A percentile compares a stretch with the other conserved stretches of the same genome.
Conservation (phyloP, 208 protist genomes). For the Acanthamoeba castellanii region DNA sequence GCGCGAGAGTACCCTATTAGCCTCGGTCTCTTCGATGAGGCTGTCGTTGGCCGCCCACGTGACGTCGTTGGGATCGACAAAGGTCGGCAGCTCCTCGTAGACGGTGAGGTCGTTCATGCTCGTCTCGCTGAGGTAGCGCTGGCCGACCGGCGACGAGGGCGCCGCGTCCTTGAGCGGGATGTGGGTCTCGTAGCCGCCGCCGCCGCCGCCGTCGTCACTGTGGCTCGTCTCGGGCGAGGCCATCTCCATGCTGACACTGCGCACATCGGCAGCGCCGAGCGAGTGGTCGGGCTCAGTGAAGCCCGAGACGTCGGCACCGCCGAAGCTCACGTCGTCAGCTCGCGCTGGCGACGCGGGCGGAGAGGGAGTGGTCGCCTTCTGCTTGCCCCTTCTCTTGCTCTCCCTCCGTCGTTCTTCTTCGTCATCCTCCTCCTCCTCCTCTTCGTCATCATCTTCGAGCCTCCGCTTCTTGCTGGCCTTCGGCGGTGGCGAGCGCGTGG, state of each 20-base stretch:
- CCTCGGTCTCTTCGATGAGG: background rate
- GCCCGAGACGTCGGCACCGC: background rate
- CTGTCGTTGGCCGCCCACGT: slow-evolving; percentile 24
- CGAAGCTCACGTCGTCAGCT: too few species aligned
- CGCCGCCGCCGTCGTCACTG: too few species aligned
- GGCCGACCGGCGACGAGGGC: background rate
- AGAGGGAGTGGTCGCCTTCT: background rate
- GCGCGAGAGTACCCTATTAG: background rate
- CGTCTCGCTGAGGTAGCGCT: background rate
- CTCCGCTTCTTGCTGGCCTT: background rate
- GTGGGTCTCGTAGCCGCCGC: background rate
- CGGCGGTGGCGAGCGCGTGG: too few species aligned
- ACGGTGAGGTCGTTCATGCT: background rate
- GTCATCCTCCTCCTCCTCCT: background rate
- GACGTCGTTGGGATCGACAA: slow-evolving; percentile 2
- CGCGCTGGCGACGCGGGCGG: background rate
- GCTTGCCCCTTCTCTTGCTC: background rate
- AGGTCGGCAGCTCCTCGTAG: slow-evolving; percentile 18
- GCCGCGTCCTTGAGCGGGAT: background rate
- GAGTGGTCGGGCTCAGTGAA: background rate
- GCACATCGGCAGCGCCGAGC: background rate
- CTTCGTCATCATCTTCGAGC: background rate
- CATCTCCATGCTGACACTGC: background rate
- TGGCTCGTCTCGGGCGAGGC: background rate
- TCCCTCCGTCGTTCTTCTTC: background rate